Evolutionary conservation across 2,329 filamentous ascomycete species (phyloP).

Genomic region (Cladosporium sp.): DNA sequence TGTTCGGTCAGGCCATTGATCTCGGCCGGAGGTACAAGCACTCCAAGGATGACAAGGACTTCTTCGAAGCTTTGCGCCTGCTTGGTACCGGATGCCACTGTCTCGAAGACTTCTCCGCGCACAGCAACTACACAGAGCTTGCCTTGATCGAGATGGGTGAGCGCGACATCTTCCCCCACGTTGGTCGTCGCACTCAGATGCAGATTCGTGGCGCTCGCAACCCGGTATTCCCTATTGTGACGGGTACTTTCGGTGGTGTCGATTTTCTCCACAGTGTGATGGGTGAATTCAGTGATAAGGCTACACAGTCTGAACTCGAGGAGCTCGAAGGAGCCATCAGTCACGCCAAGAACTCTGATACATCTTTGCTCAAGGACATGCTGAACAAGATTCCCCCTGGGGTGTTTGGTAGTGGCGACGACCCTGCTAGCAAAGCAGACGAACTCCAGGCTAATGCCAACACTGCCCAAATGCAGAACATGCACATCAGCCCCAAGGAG

Average conservation of each 20-base stretch:
- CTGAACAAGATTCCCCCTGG: conserved; percentile 78
- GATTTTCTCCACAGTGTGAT: conserved; percentile 50
- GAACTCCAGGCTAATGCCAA: conserved; percentile 74
- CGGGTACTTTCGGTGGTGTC: conserved; percentile 50
- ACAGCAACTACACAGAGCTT: conserved; percentile 89
- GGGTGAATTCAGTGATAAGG: conserved; percentile 47
- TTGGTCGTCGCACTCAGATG: conserved; percentile 70
- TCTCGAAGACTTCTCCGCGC: conserved; percentile 86
- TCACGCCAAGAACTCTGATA: conserved; percentile 56
- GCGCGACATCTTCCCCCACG: conserved; percentile 77
- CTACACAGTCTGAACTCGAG: conserved; percentile 65
- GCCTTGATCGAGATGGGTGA: conserved; percentile 84
- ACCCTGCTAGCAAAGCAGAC: conserved; percentile 60
- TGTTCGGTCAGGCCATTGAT: conserved; percentile 71
- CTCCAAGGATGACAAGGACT: conserved; percentile 66
- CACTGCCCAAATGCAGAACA: conserved; percentile 69
- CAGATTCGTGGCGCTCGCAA: conserved; percentile 62
- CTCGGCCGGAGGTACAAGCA: conserved; percentile 71
- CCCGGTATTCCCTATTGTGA: conserved; percentile 56
- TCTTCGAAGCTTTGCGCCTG: conserved; percentile 80
- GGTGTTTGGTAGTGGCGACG: conserved; percentile 71
- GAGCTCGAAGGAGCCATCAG: conserved; percentile 80
- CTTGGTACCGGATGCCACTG: conserved; percentile 87
- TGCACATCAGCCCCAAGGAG: conserved; percentile 69
- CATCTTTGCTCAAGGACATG: conserved; percentile 73